Evolutionary conservation across 2,329 filamentous ascomycete genomes (phyloP), one percentile per base, ranked within the genome.

Genomic region (Zasmidium angulare): DNA sequence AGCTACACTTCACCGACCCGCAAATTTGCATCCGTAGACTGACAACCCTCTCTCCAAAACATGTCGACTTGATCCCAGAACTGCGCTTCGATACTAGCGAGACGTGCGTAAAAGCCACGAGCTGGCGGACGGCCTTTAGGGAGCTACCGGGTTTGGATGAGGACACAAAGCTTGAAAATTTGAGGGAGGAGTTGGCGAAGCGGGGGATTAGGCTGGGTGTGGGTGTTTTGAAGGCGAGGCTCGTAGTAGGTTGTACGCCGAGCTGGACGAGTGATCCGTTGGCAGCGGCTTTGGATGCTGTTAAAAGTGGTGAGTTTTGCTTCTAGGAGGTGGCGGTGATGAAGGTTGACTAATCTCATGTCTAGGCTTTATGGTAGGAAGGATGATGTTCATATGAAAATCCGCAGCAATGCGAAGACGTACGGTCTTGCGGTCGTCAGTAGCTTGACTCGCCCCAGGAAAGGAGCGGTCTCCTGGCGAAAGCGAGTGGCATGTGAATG

Each of bases 341-440:
- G 2, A 22, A 17, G 9, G 14, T 29, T 10, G 43, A 48, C 26
- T 29, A 47, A n/a, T 10, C 11, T 59, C 9, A 7, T 7, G 2
- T 31, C 26, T 49, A 55, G 61, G 61, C 7, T 47, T 55, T 12
- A 52, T 65, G 61, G 63, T 65, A 6, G 58, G 53, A 4, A 56
- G 61, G 26, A 63, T 61, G 63, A 65, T 65, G 61, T 65, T 62
- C 52, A 46, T 65, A 19, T 63, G 51, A 48, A 40, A 22, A 22
- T 4, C 21, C 19, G 48, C 26, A 29, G 26, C 26, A n/a, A n/a
- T n/a, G 26, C 26, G 26, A 29, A 29, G 6, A n/a, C n/a, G n/a
- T n/a, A n/a, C n/a, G n/a, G 4, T 29, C 11, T 29, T 4, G 26
- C 4, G 11, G 26, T 29, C 6, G 4, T 29, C 26, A 4, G 26